Evolutionary conservation across 768 basidiomycete species (phyloP).

Genomic region (Steccherinum ochraceum): DNA sequence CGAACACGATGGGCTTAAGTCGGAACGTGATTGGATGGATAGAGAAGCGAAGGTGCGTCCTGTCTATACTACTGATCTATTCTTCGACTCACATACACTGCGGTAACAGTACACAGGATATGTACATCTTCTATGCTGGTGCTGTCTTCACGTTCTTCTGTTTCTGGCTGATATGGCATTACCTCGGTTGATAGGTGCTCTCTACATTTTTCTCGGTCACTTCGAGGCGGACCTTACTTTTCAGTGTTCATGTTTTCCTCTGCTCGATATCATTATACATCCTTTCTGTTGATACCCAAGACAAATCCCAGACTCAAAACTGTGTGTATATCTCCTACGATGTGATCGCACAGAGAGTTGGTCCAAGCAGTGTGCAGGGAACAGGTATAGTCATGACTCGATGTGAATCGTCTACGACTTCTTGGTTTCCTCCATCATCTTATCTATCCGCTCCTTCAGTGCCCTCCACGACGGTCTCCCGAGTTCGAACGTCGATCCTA

Average conservation of each 20-base stretch:
- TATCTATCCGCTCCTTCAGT: conserved; percentile 24
- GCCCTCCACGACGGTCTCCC: conserved; percentile 34
- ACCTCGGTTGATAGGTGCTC: conserved; percentile 48
- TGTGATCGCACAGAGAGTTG: no score
- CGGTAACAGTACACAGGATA: conserved; percentile 76
- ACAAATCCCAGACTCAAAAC: not conserved
- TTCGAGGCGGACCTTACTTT: not conserved
- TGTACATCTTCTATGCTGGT: conserved; percentile 87
- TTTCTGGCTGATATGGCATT: conserved; percentile 91
- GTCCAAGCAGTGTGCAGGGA: no score
- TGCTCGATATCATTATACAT: not conserved
- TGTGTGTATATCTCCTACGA: no score
- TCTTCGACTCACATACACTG: not conserved
- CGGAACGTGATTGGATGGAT: conserved; percentile 97
- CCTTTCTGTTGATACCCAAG: not conserved
- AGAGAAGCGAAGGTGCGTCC: conserved; percentile 79
- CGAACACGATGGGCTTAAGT: conserved; percentile 91
- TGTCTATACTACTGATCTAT: not conserved
- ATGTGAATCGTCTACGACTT: not conserved
- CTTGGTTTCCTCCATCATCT: not conserved
- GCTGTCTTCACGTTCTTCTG: conserved; percentile 85
- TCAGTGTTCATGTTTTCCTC: not conserved
- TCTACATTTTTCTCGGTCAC: not conserved
- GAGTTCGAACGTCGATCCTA: conserved; percentile 42
- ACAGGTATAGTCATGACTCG: no score